Evolutionary conservation across 306 rosid genomes (phyloP).

Genomic region (Mimosa bimucronata): DNA sequence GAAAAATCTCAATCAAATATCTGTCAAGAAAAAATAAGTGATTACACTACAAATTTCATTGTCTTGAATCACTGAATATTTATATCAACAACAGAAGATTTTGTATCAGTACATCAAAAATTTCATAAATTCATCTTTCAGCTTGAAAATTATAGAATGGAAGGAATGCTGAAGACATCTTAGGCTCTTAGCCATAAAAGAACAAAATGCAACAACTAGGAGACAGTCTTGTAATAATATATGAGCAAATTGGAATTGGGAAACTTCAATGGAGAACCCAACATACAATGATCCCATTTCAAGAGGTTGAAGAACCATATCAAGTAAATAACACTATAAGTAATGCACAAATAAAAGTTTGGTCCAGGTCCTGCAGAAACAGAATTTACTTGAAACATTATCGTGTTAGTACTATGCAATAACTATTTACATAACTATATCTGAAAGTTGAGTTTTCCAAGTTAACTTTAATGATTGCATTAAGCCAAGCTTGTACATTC

Average conservation of each 20-base stretch:
- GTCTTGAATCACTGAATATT: too few relatives aligned
- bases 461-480: background rate
- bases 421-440: background rate
- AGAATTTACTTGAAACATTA: background rate
- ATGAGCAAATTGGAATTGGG: background rate
- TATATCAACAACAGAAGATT: background rate
- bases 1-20: background rate
- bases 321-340: background rate
- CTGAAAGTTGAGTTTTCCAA: background rate
- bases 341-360: background rate
- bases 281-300: background rate
- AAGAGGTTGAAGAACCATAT: background rate
- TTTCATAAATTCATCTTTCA: too few relatives aligned
- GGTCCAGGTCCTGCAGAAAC: background rate
- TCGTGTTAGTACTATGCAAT: background rate
- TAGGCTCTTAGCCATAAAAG: too few relatives aligned
- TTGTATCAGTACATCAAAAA: too few relatives aligned
- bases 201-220: background rate
- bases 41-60: background rate
- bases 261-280: background rate
- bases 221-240: background rate
- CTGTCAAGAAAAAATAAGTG: background rate
- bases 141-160: too few relatives aligned
- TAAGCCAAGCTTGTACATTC: background rate
- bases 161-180: too few relatives aligned